These are phyloP conservation scores for Clarireedia homoeocarpa DNA, from an alignment of 2,329 filamentous ascomycete species.

Conservation along the genomic window DNA sequence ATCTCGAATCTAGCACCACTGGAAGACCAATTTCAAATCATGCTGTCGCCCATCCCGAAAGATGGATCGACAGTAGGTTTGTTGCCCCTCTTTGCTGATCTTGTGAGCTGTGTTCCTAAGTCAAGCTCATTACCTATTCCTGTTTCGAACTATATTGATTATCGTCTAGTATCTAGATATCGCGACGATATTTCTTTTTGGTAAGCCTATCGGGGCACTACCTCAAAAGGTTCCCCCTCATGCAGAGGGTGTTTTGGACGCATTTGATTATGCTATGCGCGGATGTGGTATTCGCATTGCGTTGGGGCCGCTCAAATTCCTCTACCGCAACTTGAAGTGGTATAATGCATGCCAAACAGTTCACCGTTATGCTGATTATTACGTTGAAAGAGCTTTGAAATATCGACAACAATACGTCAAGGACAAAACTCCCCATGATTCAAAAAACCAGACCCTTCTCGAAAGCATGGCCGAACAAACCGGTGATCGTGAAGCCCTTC, in stretches of 20 bases:
- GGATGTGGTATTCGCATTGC: background rate
- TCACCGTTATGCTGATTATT: background rate
- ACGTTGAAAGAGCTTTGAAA: background rate
- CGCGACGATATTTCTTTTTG: conserved; percentile 39
- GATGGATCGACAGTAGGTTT: background rate
- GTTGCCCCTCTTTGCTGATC: background rate
- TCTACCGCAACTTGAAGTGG: background rate
- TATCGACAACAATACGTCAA: background rate
- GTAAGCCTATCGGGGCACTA: conserved; percentile 37
- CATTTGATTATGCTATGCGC: background rate
- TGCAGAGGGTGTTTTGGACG: background rate
- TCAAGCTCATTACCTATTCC: too few species aligned
- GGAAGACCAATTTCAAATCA: background rate
- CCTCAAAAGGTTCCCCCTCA: background rate
- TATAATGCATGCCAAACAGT: background rate
- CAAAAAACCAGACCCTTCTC: background rate
- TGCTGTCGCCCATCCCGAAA: background rate
- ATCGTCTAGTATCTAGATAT: background rate
- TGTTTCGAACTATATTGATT: background rate
- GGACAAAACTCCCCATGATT: background rate
- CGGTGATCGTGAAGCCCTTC: conserved; percentile 32
- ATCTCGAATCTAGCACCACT: conserved; percentile 47
- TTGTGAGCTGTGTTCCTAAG: background rate
- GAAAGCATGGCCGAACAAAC: conserved; percentile 19
- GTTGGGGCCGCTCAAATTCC: background rate